Percentiles rank a stretch among this genome's conserved stretches.
phyloP scores from a whole-genome alignment of 2,329 filamentous ascomycete species.

The Clarireedia homoeocarpa region DNA sequence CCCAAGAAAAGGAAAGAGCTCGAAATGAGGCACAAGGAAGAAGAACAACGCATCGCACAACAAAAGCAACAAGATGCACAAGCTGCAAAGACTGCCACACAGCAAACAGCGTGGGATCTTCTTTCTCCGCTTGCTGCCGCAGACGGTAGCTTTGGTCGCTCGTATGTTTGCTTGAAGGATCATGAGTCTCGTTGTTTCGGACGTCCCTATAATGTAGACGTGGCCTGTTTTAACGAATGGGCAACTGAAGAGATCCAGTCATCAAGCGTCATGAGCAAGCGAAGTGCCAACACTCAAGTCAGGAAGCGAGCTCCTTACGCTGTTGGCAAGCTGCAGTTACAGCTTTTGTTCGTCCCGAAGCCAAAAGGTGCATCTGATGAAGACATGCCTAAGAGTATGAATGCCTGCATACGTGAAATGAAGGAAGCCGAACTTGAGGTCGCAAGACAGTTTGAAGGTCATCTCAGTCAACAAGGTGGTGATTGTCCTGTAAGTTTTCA shows the following conservation, averaged over 20 bases:
- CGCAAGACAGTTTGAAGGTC: conserved; percentile 75
- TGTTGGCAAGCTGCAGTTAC: conserved; percentile 87
- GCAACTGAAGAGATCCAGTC: conserved; percentile 77
- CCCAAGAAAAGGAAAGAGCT: conserved; percentile 96
- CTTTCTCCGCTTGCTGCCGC: conserved; percentile 79
- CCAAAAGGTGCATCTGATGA: conserved; percentile 82
- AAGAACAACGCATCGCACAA: conserved; percentile 62
- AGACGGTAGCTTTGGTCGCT: conserved; percentile 88
- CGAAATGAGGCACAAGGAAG: conserved; percentile 75
- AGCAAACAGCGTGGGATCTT: conserved; percentile 75
- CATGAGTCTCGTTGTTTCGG: conserved; percentile 86
- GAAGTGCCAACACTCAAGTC: conserved; percentile 48
- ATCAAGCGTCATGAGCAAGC: conserved; percentile 93
- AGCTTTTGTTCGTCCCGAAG: conserved; percentile 89
- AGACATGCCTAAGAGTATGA: conserved; percentile 99
- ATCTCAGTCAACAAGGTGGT: conserved; percentile 91
- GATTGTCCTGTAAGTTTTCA: conserved; percentile 81
- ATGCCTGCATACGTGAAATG: conserved; percentile 87
- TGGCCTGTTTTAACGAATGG: conserved; percentile 98
- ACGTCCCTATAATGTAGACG: conserved; percentile 76
- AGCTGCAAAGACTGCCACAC: conserved; percentile 52
- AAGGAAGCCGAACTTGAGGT: conserved; percentile 79
- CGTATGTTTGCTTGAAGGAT: conserved; percentile 90
- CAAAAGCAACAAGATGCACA: conserved; percentile 57
- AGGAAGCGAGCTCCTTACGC: conserved; percentile 90